phyloP scores from a whole-genome alignment of 129 eudicot genomes.

The Tagetes patula region DNA sequence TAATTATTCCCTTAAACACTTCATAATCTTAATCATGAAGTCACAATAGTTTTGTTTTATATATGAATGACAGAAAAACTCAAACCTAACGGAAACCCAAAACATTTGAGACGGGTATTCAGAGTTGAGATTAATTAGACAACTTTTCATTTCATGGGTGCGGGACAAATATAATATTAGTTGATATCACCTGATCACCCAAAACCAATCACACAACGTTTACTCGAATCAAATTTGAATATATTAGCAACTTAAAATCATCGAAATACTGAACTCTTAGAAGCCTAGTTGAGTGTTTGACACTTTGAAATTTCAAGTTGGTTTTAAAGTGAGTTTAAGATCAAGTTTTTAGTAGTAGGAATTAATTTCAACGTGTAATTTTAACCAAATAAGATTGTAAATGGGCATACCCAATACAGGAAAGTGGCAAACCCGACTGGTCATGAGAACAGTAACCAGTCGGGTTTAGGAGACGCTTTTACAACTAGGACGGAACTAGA shows the following conservation, averaged over 20 bases:
- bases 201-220: not conserved
- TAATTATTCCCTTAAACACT: slow-evolving; percentile 27
- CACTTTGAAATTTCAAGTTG: not conserved
- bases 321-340: not conserved
- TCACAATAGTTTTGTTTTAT: slow-evolving; percentile 11
- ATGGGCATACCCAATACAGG: not conserved
- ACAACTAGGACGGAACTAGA: not conserved
- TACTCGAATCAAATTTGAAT: no score
- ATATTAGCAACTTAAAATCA: not conserved
- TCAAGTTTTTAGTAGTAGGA: not conserved
- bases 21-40: slow-evolving; percentile 28
- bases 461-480: not conserved
- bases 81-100: not conserved
- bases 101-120: not conserved
- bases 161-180: not conserved
- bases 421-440: no score
- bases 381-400: no score
- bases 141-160: not conserved
- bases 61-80: not conserved
- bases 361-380: not conserved
- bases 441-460: not conserved
- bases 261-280: not conserved
- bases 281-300: not conserved
- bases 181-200: not conserved
- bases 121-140: not conserved